phyloP scores from a whole-genome alignment of 2,329 filamentous ascomycete species.

The Orbilia quercus region DNA sequence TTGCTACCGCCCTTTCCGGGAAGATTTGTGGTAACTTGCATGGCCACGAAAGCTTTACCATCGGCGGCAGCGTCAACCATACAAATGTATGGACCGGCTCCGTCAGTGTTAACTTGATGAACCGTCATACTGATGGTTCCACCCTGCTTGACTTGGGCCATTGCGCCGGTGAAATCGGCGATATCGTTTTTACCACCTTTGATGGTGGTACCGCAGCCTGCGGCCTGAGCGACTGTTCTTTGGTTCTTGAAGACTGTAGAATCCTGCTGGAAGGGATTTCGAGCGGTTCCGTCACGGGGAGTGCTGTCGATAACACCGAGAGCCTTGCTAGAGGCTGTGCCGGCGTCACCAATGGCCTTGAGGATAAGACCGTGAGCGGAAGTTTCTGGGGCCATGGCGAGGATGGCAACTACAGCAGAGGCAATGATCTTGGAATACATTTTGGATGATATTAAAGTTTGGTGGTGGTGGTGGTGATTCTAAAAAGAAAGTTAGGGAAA shows the following conservation, averaged over 20 bases:
- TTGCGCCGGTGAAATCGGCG: conserved; percentile 23
- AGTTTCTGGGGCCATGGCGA: conserved; percentile 69
- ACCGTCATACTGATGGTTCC: conserved; percentile 72
- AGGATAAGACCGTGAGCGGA: conserved; percentile 73
- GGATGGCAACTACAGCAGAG: conserved; percentile 65
- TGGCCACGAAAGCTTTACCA: conserved; percentile 62
- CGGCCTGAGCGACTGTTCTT: conserved; percentile 61
- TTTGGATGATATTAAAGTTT: conserved; percentile 34
- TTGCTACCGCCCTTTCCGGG: conserved; percentile 28
- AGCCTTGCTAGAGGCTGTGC: conserved; percentile 66
- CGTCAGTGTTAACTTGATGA: conserved; percentile 62
- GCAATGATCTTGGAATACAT: conserved; percentile 64
- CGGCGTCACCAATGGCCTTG: conserved; percentile 69
- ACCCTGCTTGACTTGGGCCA: conserved; percentile 69
- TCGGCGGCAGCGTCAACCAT: conserved; percentile 73
- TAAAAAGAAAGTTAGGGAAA: conserved; percentile 24
- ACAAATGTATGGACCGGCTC: conserved; percentile 69
- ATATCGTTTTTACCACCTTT: conserved; percentile 70
- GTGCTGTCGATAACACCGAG: conserved; percentile 69
- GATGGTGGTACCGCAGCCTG: conserved; percentile 71
- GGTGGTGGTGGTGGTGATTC: conserved; percentile 22
- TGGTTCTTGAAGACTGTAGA: conserved; percentile 69
- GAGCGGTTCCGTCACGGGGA: conserved; percentile 72
- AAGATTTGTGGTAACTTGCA: conserved; percentile 40
- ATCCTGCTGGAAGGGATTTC: conserved; percentile 74